Evolutionary conservation across 306 rosid species (phyloP), one percentile per base, ranked within the genome.

Genomic region (Arachis hypogaea): DNA sequence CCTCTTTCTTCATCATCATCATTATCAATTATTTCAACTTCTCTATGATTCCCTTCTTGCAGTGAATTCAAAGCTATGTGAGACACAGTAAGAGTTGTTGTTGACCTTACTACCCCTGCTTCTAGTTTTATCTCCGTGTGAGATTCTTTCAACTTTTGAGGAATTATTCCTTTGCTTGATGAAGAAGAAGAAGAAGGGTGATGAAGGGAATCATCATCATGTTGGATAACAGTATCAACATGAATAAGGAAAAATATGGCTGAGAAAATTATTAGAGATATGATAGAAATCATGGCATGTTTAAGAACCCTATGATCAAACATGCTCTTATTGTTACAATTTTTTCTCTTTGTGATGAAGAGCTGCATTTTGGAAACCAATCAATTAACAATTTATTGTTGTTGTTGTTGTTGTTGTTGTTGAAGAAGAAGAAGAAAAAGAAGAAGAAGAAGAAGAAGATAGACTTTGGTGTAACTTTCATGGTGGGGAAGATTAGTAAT

Each of bases 191-290:
- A 22, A 22, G 43, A 52, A 40, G 54, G 57, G 33, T 9, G 63
- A 3, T 9, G 67, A 3, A 71, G 28, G 0, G 83, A 81, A 33
- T 33, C 38, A 33, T 33, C 4, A 69, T 61, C 18, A 42, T 67
- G 67, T 52, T 72, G 68, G 74, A 71, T 64, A 57, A 78, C 46
- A 14, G 14, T 41, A 44, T 78, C 82, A 69, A 65, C 30, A 56
- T 43, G 73, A 33, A 85, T 50, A 49, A 90, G 58, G 58, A 85
- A 78, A 79, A 82, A 30, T 60, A 83, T 60, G 33, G 85, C 82
- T 52, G 73, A 82, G 7, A 85, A 52, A 52, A 76, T 55, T 30
- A 82, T 33, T 63, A 84, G 45, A 29, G 75, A 77, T 58, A 84
- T 71, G 60, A 90, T 63, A 11, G 18, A 76, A 40, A 79, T 29